Percentiles rank a stretch among this genome's conserved stretches.
Evolutionary conservation across 164 flowering plant species (phyloP).

Genomic region (Liriodendron chinense): DNA sequence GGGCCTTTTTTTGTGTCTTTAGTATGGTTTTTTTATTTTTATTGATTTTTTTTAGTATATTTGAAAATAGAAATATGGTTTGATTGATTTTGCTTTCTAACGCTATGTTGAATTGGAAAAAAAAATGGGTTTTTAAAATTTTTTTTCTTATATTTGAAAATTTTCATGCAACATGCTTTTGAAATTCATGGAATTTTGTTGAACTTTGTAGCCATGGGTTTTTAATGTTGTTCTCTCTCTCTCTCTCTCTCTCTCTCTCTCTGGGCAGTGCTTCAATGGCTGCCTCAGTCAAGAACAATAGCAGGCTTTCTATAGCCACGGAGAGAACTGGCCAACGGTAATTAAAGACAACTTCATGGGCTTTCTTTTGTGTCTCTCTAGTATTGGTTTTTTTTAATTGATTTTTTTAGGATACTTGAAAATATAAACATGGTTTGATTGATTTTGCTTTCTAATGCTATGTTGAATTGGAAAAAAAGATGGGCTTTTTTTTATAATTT

Average conservation of each 20-base stretch:
- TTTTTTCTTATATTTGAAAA: background rate
- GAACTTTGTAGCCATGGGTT: too few relatives aligned
- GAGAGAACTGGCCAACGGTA: too few relatives aligned
- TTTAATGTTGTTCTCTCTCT: background rate
- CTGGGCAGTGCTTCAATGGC: constrained; percentile 12
- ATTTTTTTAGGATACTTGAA: background rate
- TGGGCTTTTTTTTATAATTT: background rate
- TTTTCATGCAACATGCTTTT: background rate
- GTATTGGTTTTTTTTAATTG: background rate
- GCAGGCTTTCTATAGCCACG: constrained; percentile 32
- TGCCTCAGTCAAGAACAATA: constrained; percentile 23
- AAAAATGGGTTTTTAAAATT: background rate
- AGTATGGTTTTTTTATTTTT: too few relatives aligned
- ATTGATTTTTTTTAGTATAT: background rate
- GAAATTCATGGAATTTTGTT: too few relatives aligned
- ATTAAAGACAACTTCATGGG: background rate
- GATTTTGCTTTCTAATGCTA: background rate
- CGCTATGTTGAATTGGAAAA: background rate
- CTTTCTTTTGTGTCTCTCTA: background rate
- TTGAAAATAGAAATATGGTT: background rate
- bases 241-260: background rate
- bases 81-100: background rate
- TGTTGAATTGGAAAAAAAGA: background rate
- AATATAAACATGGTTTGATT: background rate
- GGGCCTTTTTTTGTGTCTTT: background rate